These are phyloP conservation scores for Penicillium sp. DNA, from an alignment of 2,329 filamentous ascomycete species.

Conservation along the genomic window DNA sequence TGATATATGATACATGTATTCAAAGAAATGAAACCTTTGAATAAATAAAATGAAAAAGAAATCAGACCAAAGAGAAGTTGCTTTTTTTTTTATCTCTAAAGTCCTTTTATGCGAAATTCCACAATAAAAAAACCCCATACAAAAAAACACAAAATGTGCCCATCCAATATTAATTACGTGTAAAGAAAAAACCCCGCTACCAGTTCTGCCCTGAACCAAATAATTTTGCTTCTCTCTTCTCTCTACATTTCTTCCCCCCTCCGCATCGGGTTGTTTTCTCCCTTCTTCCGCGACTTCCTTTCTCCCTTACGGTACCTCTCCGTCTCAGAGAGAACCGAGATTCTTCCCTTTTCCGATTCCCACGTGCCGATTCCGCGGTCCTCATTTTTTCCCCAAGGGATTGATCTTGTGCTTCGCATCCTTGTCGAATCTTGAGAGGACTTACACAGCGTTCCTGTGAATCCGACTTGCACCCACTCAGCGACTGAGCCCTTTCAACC, in stretches of 20 bases:
- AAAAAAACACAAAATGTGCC: slow-evolving; percentile 2
- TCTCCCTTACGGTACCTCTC: slow-evolving; percentile 9
- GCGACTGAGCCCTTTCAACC: background rate
- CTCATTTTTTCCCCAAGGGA: slow-evolving; percentile 22
- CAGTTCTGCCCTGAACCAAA: slow-evolving; percentile 28
- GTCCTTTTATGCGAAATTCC: slow-evolving; percentile 16
- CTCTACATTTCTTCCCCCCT: slow-evolving; percentile 20
- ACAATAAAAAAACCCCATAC: slow-evolving; percentile 6
- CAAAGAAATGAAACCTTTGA: background rate
- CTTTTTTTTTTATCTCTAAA: background rate
- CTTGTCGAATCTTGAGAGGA: slow-evolving; percentile 1
- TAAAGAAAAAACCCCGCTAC: slow-evolving; percentile 27
- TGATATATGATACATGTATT: background rate
- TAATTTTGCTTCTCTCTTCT: slow-evolving; percentile 31
- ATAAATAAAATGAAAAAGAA: background rate
- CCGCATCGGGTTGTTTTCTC: slow-evolving; percentile 19
- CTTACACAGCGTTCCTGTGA: slow-evolving; percentile 8
- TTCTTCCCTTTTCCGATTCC: slow-evolving; percentile 1
- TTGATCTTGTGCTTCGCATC: slow-evolving; percentile 9
- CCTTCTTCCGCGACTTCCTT: slow-evolving; percentile 14
- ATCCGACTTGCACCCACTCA: slow-evolving; percentile 7
- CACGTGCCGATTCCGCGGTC: slow-evolving; percentile 33
- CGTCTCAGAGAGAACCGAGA: slow-evolving; percentile 7
- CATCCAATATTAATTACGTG: slow-evolving; percentile 11
- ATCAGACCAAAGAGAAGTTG: background rate